These are phyloP conservation scores for Vigna angularis DNA, from an alignment of 306 rosid species.

Conservation along the genomic window DNA sequence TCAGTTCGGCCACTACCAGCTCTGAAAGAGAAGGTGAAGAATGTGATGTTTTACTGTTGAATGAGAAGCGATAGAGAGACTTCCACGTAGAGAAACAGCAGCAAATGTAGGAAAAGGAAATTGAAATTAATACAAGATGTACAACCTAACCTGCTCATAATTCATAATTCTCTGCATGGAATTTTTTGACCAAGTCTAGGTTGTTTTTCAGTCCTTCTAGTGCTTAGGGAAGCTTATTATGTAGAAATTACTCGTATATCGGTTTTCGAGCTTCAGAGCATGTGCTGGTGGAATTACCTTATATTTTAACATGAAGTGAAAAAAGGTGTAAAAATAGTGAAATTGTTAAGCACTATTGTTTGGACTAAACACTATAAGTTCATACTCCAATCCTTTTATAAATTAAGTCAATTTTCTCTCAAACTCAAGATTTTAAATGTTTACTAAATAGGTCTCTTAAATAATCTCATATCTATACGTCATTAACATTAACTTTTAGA, in stretches of 20 bases:
- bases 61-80: conserved; percentile 15
- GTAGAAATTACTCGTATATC: conserved; percentile 13
- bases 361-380: neutral
- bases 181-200: conserved; percentile 31
- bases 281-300: neutral
- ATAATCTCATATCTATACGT: no score
- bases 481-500: neutral
- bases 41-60: conserved; percentile 80
- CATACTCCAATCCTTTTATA: neutral
- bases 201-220: conserved; percentile 37
- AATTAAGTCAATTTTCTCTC: no score
- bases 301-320: neutral
- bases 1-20: conserved; percentile 78
- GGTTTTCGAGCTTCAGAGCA: conserved; percentile 23
- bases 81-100: conserved; percentile 31
- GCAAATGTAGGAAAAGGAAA: conserved; percentile 31
- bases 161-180: conserved; percentile 28
- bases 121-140: conserved; percentile 20
- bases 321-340: neutral
- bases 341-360: no score
- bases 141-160: conserved; percentile 42
- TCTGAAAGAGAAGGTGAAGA: conserved; percentile 77
- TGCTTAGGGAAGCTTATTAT: conserved; percentile 10
- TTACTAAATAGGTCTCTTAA: no score
- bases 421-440: no score